phyloP scores from a whole-genome alignment of 2,329 filamentous ascomycete species.

The Epichloe hybrida region DNA sequence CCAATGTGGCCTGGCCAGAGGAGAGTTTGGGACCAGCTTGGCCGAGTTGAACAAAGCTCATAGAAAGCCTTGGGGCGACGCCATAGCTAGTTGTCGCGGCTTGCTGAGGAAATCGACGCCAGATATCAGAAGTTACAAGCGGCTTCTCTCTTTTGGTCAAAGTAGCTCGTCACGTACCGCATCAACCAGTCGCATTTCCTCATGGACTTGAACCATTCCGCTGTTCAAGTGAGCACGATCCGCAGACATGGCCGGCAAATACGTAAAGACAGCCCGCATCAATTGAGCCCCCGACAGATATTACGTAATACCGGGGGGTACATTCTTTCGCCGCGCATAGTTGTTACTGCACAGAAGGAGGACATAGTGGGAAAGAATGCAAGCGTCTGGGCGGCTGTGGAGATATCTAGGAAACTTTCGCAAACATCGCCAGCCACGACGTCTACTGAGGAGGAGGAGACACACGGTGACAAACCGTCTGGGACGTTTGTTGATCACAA shows the following conservation, averaged over 20 bases:
- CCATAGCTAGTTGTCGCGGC: conserved; percentile 7
- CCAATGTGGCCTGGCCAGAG: not conserved
- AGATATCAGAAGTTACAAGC: conserved; percentile 1
- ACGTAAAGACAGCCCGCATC: not conserved
- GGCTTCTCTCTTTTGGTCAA: conserved; percentile 3
- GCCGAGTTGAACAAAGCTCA: conserved; percentile 4
- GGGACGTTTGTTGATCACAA: conserved; percentile 9
- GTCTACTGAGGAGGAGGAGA: not conserved
- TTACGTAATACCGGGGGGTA: conserved; percentile 4
- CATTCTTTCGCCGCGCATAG: conserved; percentile 29
- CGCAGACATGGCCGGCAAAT: not conserved
- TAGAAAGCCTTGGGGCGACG: conserved; percentile 7
- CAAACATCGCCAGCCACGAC: conserved; percentile 7
- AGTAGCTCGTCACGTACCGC: not conserved
- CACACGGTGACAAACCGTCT: not conserved
- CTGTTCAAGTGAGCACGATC: too few relatives aligned
- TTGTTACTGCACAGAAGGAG: conserved; percentile 28
- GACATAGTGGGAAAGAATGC: conserved; percentile 19
- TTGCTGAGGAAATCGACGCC: conserved; percentile 6
- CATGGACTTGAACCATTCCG: too few relatives aligned
- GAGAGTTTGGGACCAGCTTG: conserved; percentile 5
- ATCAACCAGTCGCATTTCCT: conserved; percentile 2
- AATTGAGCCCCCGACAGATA: conserved; percentile 5
- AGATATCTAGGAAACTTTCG: conserved; percentile 29
- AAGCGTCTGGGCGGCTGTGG: conserved; percentile 35